Percentiles rank a stretch among this genome's conserved stretches.
These are phyloP conservation scores for Tuber umbilicatum DNA, from an alignment of 495 filamentous ascomycete genomes.

Conservation along the genomic window DNA sequence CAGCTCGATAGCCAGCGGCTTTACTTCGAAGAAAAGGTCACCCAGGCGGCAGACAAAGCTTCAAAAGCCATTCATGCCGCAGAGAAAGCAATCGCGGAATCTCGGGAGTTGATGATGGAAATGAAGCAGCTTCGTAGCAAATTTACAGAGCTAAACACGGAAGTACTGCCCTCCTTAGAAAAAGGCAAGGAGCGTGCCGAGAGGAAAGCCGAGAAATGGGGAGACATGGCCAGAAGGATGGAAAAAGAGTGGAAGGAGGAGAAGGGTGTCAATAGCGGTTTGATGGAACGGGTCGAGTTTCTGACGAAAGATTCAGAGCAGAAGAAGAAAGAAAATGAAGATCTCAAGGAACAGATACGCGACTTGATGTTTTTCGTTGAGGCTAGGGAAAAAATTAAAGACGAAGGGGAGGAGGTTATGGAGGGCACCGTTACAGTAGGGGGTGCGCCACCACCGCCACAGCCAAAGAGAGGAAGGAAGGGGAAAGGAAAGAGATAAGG, in stretches of 20 bases:
- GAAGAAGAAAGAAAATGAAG: conserved; percentile 52
- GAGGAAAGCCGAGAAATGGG: conserved; percentile 60
- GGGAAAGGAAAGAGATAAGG: conserved; percentile 31
- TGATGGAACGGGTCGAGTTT: conserved; percentile 70
- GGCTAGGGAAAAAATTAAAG: conserved; percentile 71
- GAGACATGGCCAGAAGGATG: conserved; percentile 66
- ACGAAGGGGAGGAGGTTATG: conserved; percentile 56
- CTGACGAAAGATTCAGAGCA: conserved; percentile 54
- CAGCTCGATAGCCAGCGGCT: conserved; percentile 87
- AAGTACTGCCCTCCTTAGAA: conserved; percentile 61
- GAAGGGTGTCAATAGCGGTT: conserved; percentile 68
- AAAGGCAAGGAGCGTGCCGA: conserved; percentile 62
- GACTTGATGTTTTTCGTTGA: conserved; percentile 87
- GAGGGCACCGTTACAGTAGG: conserved; percentile 46
- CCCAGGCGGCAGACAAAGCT: conserved; percentile 87
- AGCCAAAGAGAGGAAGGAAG: conserved; percentile 32
- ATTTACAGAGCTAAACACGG: conserved; percentile 51
- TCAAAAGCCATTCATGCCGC: conserved; percentile 62
- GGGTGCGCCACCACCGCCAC: conserved; percentile 30
- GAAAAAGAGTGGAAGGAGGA: conserved; percentile 79
- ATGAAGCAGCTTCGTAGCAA: conserved; percentile 53
- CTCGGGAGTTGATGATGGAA: conserved; percentile 49
- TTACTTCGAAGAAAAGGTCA: conserved; percentile 91
- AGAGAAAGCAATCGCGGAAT: conserved; percentile 54
- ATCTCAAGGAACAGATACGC: conserved; percentile 76